Base-by-base conservation (phyloP, 352 stramenopile genomes). In the Phytophthora sp. region DNA sequence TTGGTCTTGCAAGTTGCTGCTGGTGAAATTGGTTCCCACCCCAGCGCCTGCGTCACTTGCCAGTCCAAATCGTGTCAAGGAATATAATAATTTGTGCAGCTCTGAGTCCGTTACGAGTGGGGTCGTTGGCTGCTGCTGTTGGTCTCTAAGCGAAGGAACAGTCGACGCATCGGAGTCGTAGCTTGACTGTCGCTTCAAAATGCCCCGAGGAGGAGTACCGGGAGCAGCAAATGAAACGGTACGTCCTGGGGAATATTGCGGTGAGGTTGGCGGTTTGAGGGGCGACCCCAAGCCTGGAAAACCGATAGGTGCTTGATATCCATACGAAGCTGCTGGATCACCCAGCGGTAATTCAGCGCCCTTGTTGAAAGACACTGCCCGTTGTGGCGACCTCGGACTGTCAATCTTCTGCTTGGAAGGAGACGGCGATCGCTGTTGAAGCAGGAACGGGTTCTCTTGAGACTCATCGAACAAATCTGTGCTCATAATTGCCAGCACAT, bases 391-490 rank as follows among this genome's bases (percentile, higher is more conserved):
- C n/a, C 46, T 27, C 27, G 54, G 30, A 28, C 43, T 44, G 12
- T 41, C 44, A 15, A 46, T 18, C 23, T 50, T 51, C 30, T 43
- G 45, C 44, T 68, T 72, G 24, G 31, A 48, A 12, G 37, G 56
- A 21, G 63, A 62, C 18, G 45, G 53, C n/a, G 59, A 62, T 13
- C 43, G 34, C 37, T 69, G 50, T 28, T 79, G 59, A 31, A 90
- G 76, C 26, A 90, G 57, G 53, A 81, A 86, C 18, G 81, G 81
- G 51, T 90, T 90, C 62, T 90, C 81, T 59, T 90, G 81, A 52
- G 76, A 75, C 55, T 90, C 81, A 39, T 90, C 81, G 37, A 90
- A 90, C 45, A 90, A 54, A 23, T 91, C 82, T 1, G 75, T 85
- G 69, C 79, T 89, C 70, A 88, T 79, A 43, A 89, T 78, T 44